Evolutionary conservation across 2,329 filamentous ascomycete genomes (phyloP).

Genomic region (Emergomyces pasteurianus): DNA sequence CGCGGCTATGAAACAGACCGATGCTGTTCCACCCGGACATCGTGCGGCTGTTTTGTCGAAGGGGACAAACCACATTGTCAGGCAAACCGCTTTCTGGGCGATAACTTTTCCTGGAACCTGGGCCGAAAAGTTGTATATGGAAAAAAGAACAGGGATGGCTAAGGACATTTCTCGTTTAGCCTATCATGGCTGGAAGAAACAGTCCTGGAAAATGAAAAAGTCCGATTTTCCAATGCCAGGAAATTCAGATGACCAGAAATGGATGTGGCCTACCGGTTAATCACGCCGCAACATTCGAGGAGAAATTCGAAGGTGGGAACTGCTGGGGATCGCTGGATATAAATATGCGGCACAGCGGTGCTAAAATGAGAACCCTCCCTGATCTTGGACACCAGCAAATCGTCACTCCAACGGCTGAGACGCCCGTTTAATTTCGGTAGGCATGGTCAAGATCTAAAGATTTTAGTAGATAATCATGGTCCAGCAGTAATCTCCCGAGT

Average conservation of each 20-base stretch:
- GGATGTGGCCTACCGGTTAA: not conserved
- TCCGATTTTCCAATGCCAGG: not conserved
- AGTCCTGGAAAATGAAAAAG: not conserved
- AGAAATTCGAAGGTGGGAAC: too few relatives aligned
- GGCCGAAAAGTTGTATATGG: not conserved
- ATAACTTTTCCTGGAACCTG: not conserved
- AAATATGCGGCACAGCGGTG: not conserved
- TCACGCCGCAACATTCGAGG: not conserved
- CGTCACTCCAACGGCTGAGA: not conserved
- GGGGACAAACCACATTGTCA: not conserved
- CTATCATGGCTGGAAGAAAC: not conserved
- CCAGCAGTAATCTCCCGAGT: not conserved
- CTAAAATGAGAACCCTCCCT: not conserved
- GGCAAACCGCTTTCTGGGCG: not conserved
- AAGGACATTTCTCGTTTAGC: not conserved
- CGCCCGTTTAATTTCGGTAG: not conserved
- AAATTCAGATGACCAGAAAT: conserved; percentile 1
- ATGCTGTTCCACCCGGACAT: not conserved
- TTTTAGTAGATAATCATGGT: not conserved
- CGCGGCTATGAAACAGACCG: not conserved
- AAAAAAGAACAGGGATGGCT: not conserved
- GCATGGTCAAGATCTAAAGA: not conserved
- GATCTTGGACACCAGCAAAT: not conserved
- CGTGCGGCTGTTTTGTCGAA: not conserved
- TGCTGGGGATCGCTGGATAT: not conserved